Percentiles rank a stretch among this genome's conserved stretches.
Conservation (phyloP, 2,329 filamentous ascomycete genomes). For the Chaetoscypha palmicola region DNA sequence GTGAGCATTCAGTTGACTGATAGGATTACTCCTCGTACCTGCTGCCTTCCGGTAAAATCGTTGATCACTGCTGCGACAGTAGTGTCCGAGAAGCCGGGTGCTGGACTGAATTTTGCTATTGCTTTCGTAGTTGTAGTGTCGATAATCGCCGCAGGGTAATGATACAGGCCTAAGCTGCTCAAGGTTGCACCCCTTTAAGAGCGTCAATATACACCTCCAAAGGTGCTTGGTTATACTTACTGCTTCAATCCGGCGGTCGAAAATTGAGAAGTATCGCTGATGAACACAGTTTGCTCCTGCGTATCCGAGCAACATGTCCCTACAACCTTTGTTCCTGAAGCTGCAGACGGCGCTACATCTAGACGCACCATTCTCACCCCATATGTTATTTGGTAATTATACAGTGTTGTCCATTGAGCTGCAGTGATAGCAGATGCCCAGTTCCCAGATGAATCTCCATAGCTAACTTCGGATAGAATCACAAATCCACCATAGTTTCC, state of each 20-base stretch:
- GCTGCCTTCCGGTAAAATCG: slow-evolving; percentile 47
- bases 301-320: slow-evolving; percentile 40
- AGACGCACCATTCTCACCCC: slow-evolving; percentile 53
- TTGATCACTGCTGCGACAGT: slow-evolving; percentile 53
- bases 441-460: slow-evolving; percentile 40
- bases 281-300: slow-evolving; percentile 44
- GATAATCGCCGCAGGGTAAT: slow-evolving; percentile 50
- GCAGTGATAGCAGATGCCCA: slow-evolving; percentile 36
- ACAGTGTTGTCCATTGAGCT: slow-evolving; percentile 49
- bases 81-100: slow-evolving; percentile 33
- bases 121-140: slow-evolving; percentile 47
- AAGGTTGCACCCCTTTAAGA: slow-evolving; percentile 33
- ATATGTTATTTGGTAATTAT: slow-evolving; percentile 50
- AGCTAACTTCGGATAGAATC: slow-evolving; percentile 24
- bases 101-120: slow-evolving; percentile 45
- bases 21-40: slow-evolving; percentile 27
- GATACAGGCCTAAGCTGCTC: slow-evolving; percentile 46
- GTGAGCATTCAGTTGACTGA: too few relatives aligned
- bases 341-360: slow-evolving; percentile 47
- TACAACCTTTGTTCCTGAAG: slow-evolving; percentile 35
- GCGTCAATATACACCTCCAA: neutral
- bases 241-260: slow-evolving; percentile 43
- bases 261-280: slow-evolving; percentile 47
- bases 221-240: slow-evolving; percentile 2
- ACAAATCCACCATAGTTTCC: slow-evolving; percentile 37